A percentile compares a stretch with the other conserved stretches of the same genome.
Evolutionary conservation across 768 basidiomycete species (phyloP).

Genomic region (Termitomyces sp.): DNA sequence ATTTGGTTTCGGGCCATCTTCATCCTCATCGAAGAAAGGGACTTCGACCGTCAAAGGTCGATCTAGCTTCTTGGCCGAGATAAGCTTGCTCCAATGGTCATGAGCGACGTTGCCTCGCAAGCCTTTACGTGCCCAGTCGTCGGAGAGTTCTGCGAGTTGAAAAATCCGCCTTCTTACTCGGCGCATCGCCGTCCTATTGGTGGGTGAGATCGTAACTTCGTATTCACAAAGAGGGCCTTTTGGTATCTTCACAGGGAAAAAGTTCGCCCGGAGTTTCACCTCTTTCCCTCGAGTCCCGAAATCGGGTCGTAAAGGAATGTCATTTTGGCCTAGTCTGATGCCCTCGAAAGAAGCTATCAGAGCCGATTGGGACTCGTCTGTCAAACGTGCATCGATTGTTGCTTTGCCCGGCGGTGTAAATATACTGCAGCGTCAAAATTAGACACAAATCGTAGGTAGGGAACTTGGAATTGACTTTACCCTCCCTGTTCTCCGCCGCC

Average conservation of each 20-base stretch:
- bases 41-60: constrained; percentile 39
- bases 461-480: constrained; percentile 16
- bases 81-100: constrained; percentile 46
- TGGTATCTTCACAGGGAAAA: constrained; percentile 53
- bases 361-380: constrained; percentile 32
- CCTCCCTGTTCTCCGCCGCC: constrained; percentile 33
- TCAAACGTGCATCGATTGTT: constrained; percentile 35
- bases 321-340: constrained; percentile 25
- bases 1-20: constrained; percentile 34
- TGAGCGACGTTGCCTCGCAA: constrained; percentile 47
- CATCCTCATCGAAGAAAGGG: constrained; percentile 47
- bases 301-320: constrained; percentile 53
- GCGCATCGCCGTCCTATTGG: constrained; percentile 40
- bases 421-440: constrained; percentile 25
- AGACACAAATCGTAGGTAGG: background rate
- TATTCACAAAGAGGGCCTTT: constrained; percentile 55
- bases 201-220: constrained; percentile 48
- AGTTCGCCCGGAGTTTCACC: constrained; percentile 58
- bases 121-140: constrained; percentile 45
- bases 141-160: constrained; percentile 49
- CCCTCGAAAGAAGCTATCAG: constrained; percentile 32
- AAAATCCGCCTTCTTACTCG: constrained; percentile 57
- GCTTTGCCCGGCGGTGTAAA: constrained; percentile 33
- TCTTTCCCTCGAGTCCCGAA: constrained; percentile 45
- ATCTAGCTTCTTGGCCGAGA: constrained; percentile 38